These are phyloP conservation scores for Pseudogymnoascus sp. DNA, from an alignment of 2,329 filamentous ascomycete species.

Conservation along the genomic window DNA sequence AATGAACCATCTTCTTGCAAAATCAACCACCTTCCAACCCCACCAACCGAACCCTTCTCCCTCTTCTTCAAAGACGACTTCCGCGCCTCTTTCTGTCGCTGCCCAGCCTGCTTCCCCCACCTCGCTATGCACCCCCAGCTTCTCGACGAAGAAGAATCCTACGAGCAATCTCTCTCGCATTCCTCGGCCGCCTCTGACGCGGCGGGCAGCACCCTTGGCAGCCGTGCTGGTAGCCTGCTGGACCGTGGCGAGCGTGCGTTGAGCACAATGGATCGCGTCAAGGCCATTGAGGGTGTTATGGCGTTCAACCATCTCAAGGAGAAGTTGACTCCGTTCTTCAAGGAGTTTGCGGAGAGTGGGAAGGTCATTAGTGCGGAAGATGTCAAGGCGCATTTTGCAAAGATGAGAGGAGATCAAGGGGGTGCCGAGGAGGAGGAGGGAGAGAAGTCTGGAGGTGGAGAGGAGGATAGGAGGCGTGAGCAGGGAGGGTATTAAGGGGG, in stretches of 20 bases:
- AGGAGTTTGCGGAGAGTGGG: constrained; percentile 88
- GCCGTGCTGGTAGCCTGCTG: constrained; percentile 61
- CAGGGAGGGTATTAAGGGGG: constrained; percentile 35
- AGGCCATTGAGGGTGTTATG: constrained; percentile 94
- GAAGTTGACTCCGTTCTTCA: constrained; percentile 88
- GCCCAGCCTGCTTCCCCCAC: constrained; percentile 67
- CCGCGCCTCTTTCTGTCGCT: constrained; percentile 75
- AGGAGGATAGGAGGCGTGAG: constrained; percentile 33
- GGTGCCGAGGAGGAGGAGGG: constrained; percentile 23
- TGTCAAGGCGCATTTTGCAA: constrained; percentile 94
- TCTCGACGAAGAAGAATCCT: constrained; percentile 87
- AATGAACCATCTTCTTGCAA: constrained; percentile 44
- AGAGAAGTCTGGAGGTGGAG: constrained; percentile 22
- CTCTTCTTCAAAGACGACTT: constrained; percentile 77
- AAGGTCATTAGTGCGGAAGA: constrained; percentile 85
- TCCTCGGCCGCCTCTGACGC: constrained; percentile 45
- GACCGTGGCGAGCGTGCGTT: constrained; percentile 90
- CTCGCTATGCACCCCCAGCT: constrained; percentile 69
- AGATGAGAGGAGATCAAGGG: constrained; percentile 78
- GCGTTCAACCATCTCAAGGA: constrained; percentile 95
- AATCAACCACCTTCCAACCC: constrained; percentile 47
- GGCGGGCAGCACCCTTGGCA: constrained; percentile 55
- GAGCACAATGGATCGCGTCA: constrained; percentile 83
- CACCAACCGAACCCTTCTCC: constrained; percentile 56
- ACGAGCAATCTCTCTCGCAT: constrained; percentile 81